These are phyloP conservation scores for Fusarium concolor DNA, from an alignment of 2,329 filamentous ascomycete genomes.

Conservation along the genomic window DNA sequence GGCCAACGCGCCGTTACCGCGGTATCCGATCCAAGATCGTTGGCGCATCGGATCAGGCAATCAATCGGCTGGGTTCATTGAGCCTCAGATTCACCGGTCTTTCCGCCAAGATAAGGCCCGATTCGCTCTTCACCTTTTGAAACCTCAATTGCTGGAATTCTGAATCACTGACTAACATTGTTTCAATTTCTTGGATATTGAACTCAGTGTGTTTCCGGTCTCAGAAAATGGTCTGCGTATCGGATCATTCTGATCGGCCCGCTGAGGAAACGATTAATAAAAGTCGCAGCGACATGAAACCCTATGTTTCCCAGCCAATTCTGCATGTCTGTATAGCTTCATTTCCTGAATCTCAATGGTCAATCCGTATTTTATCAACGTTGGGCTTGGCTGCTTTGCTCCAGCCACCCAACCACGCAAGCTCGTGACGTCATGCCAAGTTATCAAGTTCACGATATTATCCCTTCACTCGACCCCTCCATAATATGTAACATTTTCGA, in stretches of 20 bases:
- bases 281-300: neutral
- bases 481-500: neutral
- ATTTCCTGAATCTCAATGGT: neutral
- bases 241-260: neutral
- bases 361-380: neutral
- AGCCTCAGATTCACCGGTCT: conserved; percentile 3
- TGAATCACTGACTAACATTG: neutral
- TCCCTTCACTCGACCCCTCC: neutral
- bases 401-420: conserved; percentile 29
- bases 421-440: conserved; percentile 33
- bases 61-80: neutral
- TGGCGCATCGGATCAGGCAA: conserved; percentile 12
- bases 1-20: neutral
- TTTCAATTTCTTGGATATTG: neutral
- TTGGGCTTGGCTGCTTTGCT: conserved; percentile 5
- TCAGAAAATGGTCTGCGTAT: neutral
- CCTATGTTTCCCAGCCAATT: neutral
- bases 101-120: conserved; percentile 16
- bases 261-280: neutral
- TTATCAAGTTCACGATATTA: neutral
- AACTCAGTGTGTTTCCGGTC: neutral
- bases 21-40: conserved; percentile 24
- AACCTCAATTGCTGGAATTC: neutral
- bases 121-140: neutral
- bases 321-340: conserved; percentile 14